A percentile compares a stretch with the other conserved stretches of the same genome.
phyloP scores from a whole-genome alignment of 495 filamentous ascomycete species.

The Aspergillus mulundensis region DNA sequence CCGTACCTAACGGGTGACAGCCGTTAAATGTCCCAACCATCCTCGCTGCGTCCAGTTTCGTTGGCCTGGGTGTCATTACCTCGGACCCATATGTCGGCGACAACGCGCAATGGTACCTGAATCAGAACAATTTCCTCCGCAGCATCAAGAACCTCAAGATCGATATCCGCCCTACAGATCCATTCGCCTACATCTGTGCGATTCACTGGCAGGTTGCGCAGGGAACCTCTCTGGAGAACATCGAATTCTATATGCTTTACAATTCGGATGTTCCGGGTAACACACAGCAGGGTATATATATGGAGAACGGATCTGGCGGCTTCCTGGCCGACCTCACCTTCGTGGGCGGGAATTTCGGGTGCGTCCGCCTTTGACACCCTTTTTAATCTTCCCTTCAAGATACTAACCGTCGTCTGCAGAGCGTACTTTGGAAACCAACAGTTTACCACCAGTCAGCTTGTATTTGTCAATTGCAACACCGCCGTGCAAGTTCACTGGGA shows the following conservation, averaged over 20 bases:
- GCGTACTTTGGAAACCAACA: conserved; percentile 53
- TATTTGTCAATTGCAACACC: conserved; percentile 45
- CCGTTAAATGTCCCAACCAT: conserved; percentile 50
- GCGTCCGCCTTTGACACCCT: background rate
- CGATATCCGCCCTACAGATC: conserved; percentile 23
- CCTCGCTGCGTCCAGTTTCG: conserved; percentile 56
- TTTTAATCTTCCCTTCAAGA: background rate
- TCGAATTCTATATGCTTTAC: conserved; percentile 46
- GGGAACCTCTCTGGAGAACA: conserved; percentile 44
- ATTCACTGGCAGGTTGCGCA: conserved; percentile 44
- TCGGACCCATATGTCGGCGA: conserved; percentile 74
- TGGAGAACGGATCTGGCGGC: conserved; percentile 9
- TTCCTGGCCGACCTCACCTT: conserved; percentile 34
- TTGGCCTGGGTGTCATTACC: conserved; percentile 56
- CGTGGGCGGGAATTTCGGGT: conserved; percentile 27
- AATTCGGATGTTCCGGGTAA: conserved; percentile 31
- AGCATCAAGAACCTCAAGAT: conserved; percentile 36
- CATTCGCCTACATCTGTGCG: conserved; percentile 17
- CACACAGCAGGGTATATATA: conserved; percentile 2
- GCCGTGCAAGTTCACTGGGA: conserved; percentile 54
- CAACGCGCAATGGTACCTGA: conserved; percentile 40
- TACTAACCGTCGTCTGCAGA: background rate
- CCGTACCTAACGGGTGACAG: conserved; percentile 31
- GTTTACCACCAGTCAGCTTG: conserved; percentile 48
- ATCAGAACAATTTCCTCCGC: conserved; percentile 40